phyloP scores from a whole-genome alignment of 2,329 filamentous ascomycete species.

The Dryadomyces quercivorus region DNA sequence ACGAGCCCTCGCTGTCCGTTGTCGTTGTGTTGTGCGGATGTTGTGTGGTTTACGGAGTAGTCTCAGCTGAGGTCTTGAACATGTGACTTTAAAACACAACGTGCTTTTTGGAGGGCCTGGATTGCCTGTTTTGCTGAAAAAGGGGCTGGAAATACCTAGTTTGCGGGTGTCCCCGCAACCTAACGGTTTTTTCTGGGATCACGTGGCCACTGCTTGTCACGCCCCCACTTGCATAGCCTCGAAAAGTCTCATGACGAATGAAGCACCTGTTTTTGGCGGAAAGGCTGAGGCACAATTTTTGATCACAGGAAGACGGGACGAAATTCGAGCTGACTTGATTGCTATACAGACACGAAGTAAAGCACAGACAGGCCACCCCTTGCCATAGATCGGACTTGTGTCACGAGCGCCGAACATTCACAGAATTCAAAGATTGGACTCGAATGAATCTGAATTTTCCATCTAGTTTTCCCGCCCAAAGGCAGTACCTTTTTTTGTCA shows the following conservation, averaged over 20 bases:
- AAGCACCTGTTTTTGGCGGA: not conserved
- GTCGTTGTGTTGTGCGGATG: not conserved
- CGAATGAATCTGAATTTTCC: not conserved
- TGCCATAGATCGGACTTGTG: no score
- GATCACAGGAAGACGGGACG: not conserved
- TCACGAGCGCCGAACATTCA: no score
- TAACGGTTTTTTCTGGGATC: not conserved
- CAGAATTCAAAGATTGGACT: not conserved
- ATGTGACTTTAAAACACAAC: not conserved
- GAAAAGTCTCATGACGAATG: not conserved
- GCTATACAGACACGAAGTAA: no score
- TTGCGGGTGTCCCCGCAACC: not conserved
- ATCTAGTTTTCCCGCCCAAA: not conserved
- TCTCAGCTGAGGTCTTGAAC: not conserved
- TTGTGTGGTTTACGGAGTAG: not conserved
- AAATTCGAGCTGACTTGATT: not conserved
- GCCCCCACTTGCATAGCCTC: not conserved
- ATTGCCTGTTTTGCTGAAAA: not conserved
- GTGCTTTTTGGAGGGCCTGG: not conserved
- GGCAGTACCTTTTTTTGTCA: not conserved
- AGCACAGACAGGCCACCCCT: no score
- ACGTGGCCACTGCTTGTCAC: not conserved
- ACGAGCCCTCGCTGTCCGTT: no score
- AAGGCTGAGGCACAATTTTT: no score
- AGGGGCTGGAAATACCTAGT: constrained; percentile 1